phyloP scores from a whole-genome alignment of 2,329 filamentous ascomycete species.

The Shiraia sp. region DNA sequence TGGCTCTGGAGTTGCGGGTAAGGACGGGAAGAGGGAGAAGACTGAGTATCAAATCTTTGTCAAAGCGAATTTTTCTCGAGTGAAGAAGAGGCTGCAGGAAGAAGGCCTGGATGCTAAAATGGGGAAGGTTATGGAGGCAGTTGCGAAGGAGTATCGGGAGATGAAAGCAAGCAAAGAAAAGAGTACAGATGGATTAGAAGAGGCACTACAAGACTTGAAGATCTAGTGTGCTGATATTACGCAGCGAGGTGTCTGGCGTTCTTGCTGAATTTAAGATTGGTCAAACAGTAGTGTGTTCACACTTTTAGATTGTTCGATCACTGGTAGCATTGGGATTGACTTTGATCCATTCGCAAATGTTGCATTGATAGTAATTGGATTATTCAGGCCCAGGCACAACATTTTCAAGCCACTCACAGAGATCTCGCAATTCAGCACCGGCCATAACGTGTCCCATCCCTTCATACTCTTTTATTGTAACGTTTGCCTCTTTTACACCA shows the following conservation, averaged over 20 bases:
- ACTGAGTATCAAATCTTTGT: constrained; percentile 63
- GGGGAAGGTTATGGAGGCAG: constrained; percentile 69
- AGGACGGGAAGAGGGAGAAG: constrained; percentile 31
- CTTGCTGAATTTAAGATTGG: no score
- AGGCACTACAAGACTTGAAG: constrained; percentile 31
- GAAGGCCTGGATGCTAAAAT: constrained; percentile 54
- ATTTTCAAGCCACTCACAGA: constrained; percentile 50
- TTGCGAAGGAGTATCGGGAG: constrained; percentile 66
- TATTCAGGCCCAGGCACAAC: constrained; percentile 48
- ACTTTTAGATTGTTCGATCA: no score
- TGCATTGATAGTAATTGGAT: no score
- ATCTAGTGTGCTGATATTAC: no score
- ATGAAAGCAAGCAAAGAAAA: constrained; percentile 40
- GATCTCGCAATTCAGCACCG: constrained; percentile 50
- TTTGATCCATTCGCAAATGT: no score
- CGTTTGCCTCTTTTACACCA: constrained; percentile 43
- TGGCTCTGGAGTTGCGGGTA: no score
- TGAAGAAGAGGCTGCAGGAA: constrained; percentile 46
- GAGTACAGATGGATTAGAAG: constrained; percentile 17
- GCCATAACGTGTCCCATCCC: constrained; percentile 52
- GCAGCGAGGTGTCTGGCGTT: no score
- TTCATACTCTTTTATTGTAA: constrained; percentile 53
- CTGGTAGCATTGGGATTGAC: no score
- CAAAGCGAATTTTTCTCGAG: constrained; percentile 67
- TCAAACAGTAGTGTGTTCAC: no score